Base-by-base conservation (phyloP, 2,329 filamentous ascomycete genomes). In the Plenodomus tracheiphilus region DNA sequence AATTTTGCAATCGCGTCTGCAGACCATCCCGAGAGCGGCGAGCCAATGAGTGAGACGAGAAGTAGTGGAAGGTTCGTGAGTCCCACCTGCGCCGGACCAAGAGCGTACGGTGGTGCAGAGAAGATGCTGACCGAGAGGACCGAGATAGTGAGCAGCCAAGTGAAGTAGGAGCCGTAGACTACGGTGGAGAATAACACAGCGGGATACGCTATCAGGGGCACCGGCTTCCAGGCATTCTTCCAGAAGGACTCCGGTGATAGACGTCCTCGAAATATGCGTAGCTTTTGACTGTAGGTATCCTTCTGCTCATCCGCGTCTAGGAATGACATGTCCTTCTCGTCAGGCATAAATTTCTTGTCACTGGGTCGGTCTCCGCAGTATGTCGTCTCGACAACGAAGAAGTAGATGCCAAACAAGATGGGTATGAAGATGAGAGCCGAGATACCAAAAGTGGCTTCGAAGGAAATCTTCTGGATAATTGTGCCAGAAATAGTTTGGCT, bases 91-190 rank as follows among this genome's bases (percentile, higher is more conserved):
- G 89, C 87, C 70, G 95, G 90, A 53, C 84, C 80, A 81, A 92
- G 96, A 75, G 84, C 91, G 41, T 93, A 82, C 0, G 91, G 91
- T 1, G 87, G 86, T 1, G 86, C 85, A 21, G 93, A 80, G 75
- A 96, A 95, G 60, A 95, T 85, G 49, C 87, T 84, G n/a, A 88
- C 90, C n/a, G 96, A 79, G 50, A 96, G 87, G 46, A 96, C 89
- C 39, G 91, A 92, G 54, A 69, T 94, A 66, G 96, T 91, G 15
- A 97, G 88, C 1, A 92, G 95, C 92, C 92, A 97, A 49, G 91
- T 91, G 65, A 97, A 96, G 69, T 96, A 84, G 2, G 88, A 84
- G 4, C 91, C 91, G 76, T 96, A 92, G 32, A 91, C 89, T 5
- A 97, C 76, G 56, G 81, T 84, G 11, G 80, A 81, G 89, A 91